Evolutionary conservation across 106 monocot species (phyloP).

Genomic region (Phalaenopsis equestris): DNA sequence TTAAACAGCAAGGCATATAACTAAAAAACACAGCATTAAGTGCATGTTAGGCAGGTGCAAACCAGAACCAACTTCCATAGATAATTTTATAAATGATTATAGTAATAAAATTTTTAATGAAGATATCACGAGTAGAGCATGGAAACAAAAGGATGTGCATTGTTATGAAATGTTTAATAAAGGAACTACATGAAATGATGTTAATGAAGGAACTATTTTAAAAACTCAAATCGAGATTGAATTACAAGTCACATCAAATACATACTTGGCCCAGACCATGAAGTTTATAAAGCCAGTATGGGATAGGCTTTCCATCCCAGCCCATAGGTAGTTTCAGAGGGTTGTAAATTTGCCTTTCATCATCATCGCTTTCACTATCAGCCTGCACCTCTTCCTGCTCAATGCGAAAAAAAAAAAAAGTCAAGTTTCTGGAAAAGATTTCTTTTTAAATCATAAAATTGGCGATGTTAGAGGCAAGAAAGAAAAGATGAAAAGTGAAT

Average conservation of each 20-base stretch:
- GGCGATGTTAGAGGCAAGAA: not conserved
- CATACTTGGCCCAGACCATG: constrained; percentile 96
- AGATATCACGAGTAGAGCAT: not conserved
- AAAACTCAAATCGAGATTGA: not conserved
- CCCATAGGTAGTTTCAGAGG: constrained; percentile 98
- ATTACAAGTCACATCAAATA: not conserved
- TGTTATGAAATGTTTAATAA: too few relatives aligned
- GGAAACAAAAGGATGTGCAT: too few relatives aligned
- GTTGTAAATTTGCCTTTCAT: constrained; percentile 95
- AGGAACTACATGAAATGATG: not conserved
- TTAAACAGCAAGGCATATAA: not conserved
- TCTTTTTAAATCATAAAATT: not conserved
- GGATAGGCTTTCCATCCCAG: constrained; percentile 99
- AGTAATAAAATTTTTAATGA: not conserved
- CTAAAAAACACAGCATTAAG: not conserved
- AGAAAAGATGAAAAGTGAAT: not conserved
- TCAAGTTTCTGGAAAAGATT: not conserved
- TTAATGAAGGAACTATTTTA: not conserved
- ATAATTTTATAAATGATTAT: not conserved
- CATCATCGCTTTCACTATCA: constrained; percentile 95
- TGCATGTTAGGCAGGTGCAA: not conserved
- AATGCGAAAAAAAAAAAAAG: constrained; percentile 6
- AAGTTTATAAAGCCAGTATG: constrained; percentile 98
- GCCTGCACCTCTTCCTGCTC: constrained; percentile 78
- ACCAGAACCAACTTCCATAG: not conserved